A percentile compares a stretch with the other conserved stretches of the same genome.
These are phyloP conservation scores for Dionaea muscipula DNA, from an alignment of 179 eudicot species.

Conservation along the genomic window DNA sequence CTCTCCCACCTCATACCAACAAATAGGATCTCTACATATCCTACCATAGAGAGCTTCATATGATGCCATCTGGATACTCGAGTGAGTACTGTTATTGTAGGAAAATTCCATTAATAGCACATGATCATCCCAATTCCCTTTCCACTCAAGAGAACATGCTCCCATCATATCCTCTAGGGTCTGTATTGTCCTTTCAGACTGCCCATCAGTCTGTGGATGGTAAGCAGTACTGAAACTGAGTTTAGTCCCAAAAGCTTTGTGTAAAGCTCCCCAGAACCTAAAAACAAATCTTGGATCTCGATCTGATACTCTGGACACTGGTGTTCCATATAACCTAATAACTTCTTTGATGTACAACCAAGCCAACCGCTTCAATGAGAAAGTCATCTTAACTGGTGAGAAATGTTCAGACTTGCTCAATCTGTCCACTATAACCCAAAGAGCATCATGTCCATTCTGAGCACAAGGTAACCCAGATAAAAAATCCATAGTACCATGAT, in stretches of 20 bases:
- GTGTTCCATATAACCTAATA: slow-evolving; percentile 1
- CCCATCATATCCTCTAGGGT: neutral
- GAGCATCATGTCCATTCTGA: neutral
- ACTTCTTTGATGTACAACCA: neutral
- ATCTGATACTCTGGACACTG: neutral
- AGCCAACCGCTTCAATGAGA: neutral
- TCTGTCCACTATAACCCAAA: slow-evolving; percentile 7
- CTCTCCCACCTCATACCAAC: neutral
- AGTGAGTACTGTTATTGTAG: slow-evolving; percentile 3
- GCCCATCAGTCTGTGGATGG: slow-evolving; percentile 6
- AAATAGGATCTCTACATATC: neutral
- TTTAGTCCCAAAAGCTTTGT: neutral
- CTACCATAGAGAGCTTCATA: neutral
- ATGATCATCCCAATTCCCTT: slow-evolving; percentile 1
- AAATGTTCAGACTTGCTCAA: slow-evolving; percentile 10
- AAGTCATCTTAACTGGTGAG: neutral
- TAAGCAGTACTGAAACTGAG: slow-evolving; percentile 1
- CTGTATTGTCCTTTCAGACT: slow-evolving; percentile 8
- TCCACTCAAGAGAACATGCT: neutral
- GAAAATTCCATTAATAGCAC: slow-evolving; percentile 3
- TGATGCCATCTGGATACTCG: neutral
- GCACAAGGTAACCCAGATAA: neutral
- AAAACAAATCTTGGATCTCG: neutral
- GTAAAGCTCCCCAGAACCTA: slow-evolving; percentile 1
- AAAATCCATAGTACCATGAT: neutral